Evolutionary conservation across 2,329 filamentous ascomycete genomes (phyloP).

Genomic region (Sporothrix dimorphospora): DNA sequence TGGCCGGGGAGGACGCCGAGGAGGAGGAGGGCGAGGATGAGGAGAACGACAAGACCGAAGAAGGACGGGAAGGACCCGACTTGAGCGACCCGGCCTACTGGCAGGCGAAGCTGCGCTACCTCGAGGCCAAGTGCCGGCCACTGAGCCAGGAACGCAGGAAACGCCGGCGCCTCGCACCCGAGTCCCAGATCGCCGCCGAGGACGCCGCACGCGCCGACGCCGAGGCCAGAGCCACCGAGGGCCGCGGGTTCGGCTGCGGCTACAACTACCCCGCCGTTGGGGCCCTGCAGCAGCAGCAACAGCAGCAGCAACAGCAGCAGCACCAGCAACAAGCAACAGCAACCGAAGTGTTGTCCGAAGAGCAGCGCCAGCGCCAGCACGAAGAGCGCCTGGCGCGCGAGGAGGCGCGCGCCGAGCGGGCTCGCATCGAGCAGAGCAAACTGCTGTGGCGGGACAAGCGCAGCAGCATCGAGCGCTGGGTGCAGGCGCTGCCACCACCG

Average conservation of each 20-base stretch:
- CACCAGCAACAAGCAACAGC: not conserved
- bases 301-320: not conserved
- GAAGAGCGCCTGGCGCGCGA: slow-evolving; percentile 13
- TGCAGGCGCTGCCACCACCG: not conserved
- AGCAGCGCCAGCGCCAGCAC: not conserved
- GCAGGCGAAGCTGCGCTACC: slow-evolving; percentile 28
- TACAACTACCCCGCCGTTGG: not conserved
- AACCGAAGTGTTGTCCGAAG: not conserved
- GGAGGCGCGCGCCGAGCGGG: slow-evolving; percentile 12
- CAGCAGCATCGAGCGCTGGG: slow-evolving; percentile 20
- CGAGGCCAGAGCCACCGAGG: slow-evolving; percentile 13
- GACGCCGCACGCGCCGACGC: not conserved
- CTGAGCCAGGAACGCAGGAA: slow-evolving; percentile 27
- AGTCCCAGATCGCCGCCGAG: slow-evolving; percentile 6
- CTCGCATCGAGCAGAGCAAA: slow-evolving; percentile 28
- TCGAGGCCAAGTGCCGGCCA: slow-evolving; percentile 29
- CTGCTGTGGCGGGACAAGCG: slow-evolving; percentile 30
- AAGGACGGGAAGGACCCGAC: not conserved
- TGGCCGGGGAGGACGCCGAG: not conserved
- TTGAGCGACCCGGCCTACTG: slow-evolving; percentile 26
- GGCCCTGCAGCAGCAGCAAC: no score
- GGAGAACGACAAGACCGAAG: not conserved
- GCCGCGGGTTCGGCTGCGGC: not conserved
- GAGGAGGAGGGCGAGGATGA: not conserved
- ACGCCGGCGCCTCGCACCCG: slow-evolving; percentile 22